Percentiles rank a stretch among this genome's conserved stretches.
Evolutionary conservation across 345 rosid species (phyloP).

Genomic region (Odontarrhena argentea): DNA sequence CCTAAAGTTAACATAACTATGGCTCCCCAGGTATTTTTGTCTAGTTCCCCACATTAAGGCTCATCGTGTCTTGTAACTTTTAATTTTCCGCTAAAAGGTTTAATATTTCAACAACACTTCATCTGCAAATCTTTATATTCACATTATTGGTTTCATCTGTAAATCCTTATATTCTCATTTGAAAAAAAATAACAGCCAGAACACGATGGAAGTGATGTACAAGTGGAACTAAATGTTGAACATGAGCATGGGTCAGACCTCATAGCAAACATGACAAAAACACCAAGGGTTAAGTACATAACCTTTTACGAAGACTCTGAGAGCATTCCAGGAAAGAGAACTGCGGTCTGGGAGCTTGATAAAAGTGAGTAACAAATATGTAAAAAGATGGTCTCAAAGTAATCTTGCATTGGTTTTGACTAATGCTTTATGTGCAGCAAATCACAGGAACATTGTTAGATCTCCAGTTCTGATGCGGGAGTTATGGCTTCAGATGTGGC

Average conservation of each 20-base stretch:
- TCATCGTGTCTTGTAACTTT: not conserved
- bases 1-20: constrained; percentile 83
- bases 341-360: constrained; percentile 99
- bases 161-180: not conserved
- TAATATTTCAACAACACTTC: not conserved
- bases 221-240: constrained; percentile 73
- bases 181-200: constrained; percentile 65
- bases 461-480: constrained; percentile 93
- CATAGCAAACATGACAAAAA: constrained; percentile 84
- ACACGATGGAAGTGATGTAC: constrained; percentile 94
- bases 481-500: constrained; percentile 99
- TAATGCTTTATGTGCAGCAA: constrained; percentile 58
- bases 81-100: not conserved
- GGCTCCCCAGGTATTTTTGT: constrained; percentile 80
- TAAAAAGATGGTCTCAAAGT: not conserved
- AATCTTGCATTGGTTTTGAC: not conserved
- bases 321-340: constrained; percentile 80
- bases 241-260: constrained; percentile 73
- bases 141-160: constrained; percentile 17
- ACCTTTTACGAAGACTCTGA: constrained; percentile 94
- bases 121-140: not conserved
- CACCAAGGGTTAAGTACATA: constrained; percentile 78
- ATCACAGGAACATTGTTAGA: constrained; percentile 94
- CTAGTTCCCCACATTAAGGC: not conserved
- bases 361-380: constrained; percentile 61